Base-by-base conservation (phyloP, 73 alveolate genomes). In the Paraurostyla sp. region DNA sequence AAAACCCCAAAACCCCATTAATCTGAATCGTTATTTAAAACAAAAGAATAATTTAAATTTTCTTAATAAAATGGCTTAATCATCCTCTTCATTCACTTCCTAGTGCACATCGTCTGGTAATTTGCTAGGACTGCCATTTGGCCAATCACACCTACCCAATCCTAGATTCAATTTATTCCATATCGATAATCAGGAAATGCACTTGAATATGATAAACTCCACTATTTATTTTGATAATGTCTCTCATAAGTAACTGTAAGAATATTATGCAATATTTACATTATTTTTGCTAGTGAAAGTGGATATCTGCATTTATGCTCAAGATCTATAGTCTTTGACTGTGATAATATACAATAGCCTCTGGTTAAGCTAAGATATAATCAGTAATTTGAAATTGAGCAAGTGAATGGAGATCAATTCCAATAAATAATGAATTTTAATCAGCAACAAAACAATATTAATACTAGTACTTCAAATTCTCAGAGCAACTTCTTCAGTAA, bases 71-170 rank as follows among this genome's bases (percentile, higher is more conserved):
- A 60, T 60, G 78, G 78, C 50, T 60, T 60, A 60, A 27, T 30
- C 45, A 9, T 9, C 78, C 78, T 32, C 78, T 50, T 60, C n/a
- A n/a, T n/a, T n/a, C n/a, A n/a, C n/a, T n/a, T n/a, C n/a, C n/a
- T n/a, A n/a, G n/a, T n/a, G n/a, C n/a, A n/a, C n/a, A n/a, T n/a
- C n/a, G n/a, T n/a, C n/a, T n/a, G n/a, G n/a, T n/a, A n/a, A n/a
- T n/a, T n/a, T n/a, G n/a, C 49, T 75, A 3, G 87, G 87, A 7
- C 33, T 75, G 57, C 87, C 87, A 46, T 46, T 75, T n/a, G 69
- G 75, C 9, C 33, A 75, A 49, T 15, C 87, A 1, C 75, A 42
- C 33, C 42, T 75, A 75, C 87, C 87, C 16, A 20, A 43, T 11
- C 73, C 87, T 3, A 75, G 87, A 29, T 75, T 75, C 33, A 75